Base-by-base conservation (phyloP, 345 rosid species). In the Sisymbrium irio region DNA sequence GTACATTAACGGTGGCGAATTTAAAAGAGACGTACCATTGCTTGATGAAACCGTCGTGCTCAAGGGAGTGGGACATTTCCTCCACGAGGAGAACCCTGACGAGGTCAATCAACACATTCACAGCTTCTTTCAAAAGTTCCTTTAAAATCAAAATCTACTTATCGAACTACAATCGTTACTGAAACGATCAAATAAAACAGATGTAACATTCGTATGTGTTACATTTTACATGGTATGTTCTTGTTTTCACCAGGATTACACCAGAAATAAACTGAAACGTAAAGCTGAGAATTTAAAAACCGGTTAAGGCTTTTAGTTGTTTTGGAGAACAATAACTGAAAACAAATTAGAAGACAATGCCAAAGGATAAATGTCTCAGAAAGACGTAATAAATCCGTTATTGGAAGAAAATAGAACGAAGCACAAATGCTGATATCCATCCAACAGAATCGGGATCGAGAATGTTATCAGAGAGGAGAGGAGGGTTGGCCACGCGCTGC, bases 51-150 rank as follows among this genome's bases (percentile, higher is more conserved):
- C 88, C 17, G 85, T 89, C 13, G 86, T 94, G 30, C 54, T 91
- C 82, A 79, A 86, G 37, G 97, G 96, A 62, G 86, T 62, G 13
- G 96, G 78, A 4, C 97, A 92, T 73, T 92, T 89, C 82, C 72
- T 87, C 50, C 85, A 88, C 20, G 86, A 87, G 78, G 97, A 86
- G 69, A 86, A 69, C 61, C 83, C 93, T 9, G 81, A 84, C 9
- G 93, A 80, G 76, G 81, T 92, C 81, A 87, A 55, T 51, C 66
- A 54, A 14, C 88, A 88, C 73, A 91, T 94, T 57, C 63, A 84
- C 45, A 84, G 77, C 15, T 90, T 85, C 80, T 80, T 88, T 47
- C 62, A 47, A 4, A 81, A 71, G 56, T 71, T 77, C 61, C 6
- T 65, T 4, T 65, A n/a, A 64, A 6, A 1, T n/a, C 51, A 33